Evolutionary conservation across 176 grass and related monocot genomes (phyloP).

Genomic region (Typha latifolia): DNA sequence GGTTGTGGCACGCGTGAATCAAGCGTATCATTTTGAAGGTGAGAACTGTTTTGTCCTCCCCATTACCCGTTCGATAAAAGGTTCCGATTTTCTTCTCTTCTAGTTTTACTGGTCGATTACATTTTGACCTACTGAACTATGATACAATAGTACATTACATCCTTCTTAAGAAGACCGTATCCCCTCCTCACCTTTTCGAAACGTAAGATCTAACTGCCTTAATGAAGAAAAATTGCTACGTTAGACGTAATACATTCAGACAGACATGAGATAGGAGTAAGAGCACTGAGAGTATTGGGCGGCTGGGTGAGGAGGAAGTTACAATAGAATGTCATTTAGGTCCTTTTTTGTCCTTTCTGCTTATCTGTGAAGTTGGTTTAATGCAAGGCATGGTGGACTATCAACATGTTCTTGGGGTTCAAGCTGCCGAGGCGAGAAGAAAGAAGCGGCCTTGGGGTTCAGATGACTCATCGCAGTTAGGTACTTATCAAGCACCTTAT

Average conservation of each 20-base stretch:
- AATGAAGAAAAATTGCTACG: too few species aligned
- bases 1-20: constrained; percentile 54
- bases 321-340: too few species aligned
- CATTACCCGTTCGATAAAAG: constrained; percentile 17
- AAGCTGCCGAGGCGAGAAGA: constrained; percentile 54
- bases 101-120: too few species aligned
- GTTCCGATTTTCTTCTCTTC: background rate
- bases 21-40: constrained; percentile 73
- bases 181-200: too few species aligned
- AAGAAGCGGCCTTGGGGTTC: constrained; percentile 36
- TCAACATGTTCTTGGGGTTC: constrained; percentile 69
- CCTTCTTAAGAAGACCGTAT: too few species aligned
- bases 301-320: too few species aligned
- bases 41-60: background rate
- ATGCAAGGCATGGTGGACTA: constrained; percentile 72
- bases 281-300: too few species aligned
- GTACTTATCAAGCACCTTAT: background rate
- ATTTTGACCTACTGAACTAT: too few species aligned
- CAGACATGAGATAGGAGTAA: too few species aligned
- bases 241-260: too few species aligned
- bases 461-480: constrained; percentile 20
- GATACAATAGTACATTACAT: too few species aligned
- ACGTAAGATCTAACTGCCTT: too few species aligned
- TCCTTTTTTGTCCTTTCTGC: background rate
- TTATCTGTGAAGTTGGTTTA: constrained; percentile 2